phyloP scores from a whole-genome alignment of 352 stramenopile genomes.

The Globisporangium irregulare region DNA sequence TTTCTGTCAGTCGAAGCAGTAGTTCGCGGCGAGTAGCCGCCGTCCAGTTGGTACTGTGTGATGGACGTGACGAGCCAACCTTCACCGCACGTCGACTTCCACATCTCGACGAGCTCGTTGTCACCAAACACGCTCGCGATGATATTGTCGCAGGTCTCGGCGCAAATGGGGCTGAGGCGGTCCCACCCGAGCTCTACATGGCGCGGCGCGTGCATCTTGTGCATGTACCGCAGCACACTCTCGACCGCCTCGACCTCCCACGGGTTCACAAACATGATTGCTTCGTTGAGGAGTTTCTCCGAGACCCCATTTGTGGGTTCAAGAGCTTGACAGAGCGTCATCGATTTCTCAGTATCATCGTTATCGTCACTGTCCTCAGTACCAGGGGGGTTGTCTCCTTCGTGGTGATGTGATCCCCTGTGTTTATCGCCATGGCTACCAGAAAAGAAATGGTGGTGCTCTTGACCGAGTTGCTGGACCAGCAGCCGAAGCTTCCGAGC shows the following conservation, averaged over 20 bases:
- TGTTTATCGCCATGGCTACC: slow-evolving; percentile 5
- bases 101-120: slow-evolving; percentile 63
- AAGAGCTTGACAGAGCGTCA: neutral
- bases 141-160: slow-evolving; percentile 62
- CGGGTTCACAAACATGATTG: slow-evolving; percentile 82
- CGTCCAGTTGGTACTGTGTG: slow-evolving; percentile 74
- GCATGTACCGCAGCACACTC: slow-evolving; percentile 66
- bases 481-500: slow-evolving; percentile 65
- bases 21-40: slow-evolving; percentile 30
- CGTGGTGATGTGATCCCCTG: slow-evolving; percentile 4
- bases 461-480: slow-evolving; percentile 46
- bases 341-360: neutral
- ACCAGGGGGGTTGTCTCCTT: neutral
- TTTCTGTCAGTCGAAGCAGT: neutral
- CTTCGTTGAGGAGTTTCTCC: slow-evolving; percentile 36
- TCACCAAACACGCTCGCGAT: slow-evolving; percentile 59
- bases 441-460: slow-evolving; percentile 55
- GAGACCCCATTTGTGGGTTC: neutral
- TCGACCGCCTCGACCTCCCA: slow-evolving; percentile 77
- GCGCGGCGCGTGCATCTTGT: slow-evolving; percentile 33
- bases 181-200: slow-evolving; percentile 80
- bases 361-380: neutral
- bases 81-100: slow-evolving; percentile 65
- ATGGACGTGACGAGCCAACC: slow-evolving; percentile 82
- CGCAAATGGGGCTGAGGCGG: slow-evolving; percentile 59